Conservation (phyloP, 768 basidiomycete species). For the Lactifluus piperatus region DNA sequence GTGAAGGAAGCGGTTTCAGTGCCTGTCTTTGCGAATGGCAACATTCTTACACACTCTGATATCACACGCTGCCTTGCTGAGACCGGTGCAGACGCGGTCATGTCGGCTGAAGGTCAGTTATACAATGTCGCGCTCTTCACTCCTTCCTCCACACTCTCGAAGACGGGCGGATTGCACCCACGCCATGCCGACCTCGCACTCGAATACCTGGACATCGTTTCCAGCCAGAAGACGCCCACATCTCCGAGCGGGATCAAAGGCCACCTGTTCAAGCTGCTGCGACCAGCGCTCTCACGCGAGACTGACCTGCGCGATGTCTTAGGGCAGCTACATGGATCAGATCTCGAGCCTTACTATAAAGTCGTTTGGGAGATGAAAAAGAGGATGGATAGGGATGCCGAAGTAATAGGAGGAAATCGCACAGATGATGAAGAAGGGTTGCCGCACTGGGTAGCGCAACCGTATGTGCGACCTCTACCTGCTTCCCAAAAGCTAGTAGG, state of each 20-base stretch:
- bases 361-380: conserved; percentile 51
- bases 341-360: conserved; percentile 33
- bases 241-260: conserved; percentile 73
- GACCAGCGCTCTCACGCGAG: conserved; percentile 59
- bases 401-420: conserved; percentile 25
- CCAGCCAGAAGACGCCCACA: conserved; percentile 60
- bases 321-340: conserved; percentile 35
- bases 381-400: conserved; percentile 49
- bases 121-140: conserved; percentile 85
- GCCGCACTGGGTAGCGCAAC: conserved; percentile 68
- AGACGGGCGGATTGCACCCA: conserved; percentile 36
- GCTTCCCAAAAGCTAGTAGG: not conserved
- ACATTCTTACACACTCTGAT: conserved; percentile 83
- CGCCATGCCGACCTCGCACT: conserved; percentile 60
- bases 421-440: conserved; percentile 39
- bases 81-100: conserved; percentile 88
- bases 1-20: conserved; percentile 86
- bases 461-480: conserved; percentile 45
- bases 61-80: conserved; percentile 66
- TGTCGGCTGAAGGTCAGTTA: conserved; percentile 91
- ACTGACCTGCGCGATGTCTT: conserved; percentile 67
- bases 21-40: conserved; percentile 96
- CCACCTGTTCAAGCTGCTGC: conserved; percentile 89
- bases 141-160: conserved; percentile 10
- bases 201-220: conserved; percentile 81